Evolutionary conservation across 1,284 basidiomycete genomes (phyloP).

Genomic region (Mycosarcoma mackinlayi): DNA sequence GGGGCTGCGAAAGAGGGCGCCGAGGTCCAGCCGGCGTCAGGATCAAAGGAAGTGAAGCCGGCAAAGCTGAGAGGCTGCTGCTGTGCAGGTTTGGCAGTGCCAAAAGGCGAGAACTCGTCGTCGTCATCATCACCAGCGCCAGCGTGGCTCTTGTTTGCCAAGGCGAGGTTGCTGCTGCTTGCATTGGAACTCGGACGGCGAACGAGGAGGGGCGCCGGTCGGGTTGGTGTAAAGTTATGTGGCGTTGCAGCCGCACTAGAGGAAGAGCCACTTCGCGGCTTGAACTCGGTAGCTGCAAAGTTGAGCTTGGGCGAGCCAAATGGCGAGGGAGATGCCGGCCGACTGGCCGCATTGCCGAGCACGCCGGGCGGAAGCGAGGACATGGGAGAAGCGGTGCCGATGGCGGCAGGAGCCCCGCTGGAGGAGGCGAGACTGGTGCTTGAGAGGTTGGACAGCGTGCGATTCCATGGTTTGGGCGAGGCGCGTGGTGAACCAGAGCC

Average conservation of each 20-base stretch:
- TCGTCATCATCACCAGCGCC: constrained; percentile 70
- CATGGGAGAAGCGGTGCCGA: constrained; percentile 33
- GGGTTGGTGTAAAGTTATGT: constrained; percentile 33
- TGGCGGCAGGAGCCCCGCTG: constrained; percentile 9
- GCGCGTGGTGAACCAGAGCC: constrained; percentile 56
- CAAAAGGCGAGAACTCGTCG: constrained; percentile 74
- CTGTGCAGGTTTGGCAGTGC: constrained; percentile 34
- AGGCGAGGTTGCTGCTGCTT: constrained; percentile 49
- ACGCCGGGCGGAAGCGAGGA: constrained; percentile 42
- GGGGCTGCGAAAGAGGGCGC: constrained; percentile 9
- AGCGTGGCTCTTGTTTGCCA: constrained; percentile 55
- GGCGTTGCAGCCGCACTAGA: constrained; percentile 10
- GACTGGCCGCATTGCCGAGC: constrained; percentile 26
- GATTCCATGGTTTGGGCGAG: constrained; percentile 54
- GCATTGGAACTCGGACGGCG: constrained; percentile 47
- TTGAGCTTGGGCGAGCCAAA: constrained; percentile 63
- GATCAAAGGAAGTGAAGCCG: constrained; percentile 27
- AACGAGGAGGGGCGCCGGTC: constrained; percentile 22
- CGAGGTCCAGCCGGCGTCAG: constrained; percentile 37
- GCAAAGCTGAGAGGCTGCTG: constrained; percentile 40
- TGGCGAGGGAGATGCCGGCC: constrained; percentile 55
- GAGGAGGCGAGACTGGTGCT: constrained; percentile 42
- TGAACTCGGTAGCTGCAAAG: constrained; percentile 60
- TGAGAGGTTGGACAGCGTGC: constrained; percentile 43
- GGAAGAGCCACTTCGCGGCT: constrained; percentile 43